Conservation (phyloP, 805 yeast species). For the Hanseniaspora nectarophila region DNA sequence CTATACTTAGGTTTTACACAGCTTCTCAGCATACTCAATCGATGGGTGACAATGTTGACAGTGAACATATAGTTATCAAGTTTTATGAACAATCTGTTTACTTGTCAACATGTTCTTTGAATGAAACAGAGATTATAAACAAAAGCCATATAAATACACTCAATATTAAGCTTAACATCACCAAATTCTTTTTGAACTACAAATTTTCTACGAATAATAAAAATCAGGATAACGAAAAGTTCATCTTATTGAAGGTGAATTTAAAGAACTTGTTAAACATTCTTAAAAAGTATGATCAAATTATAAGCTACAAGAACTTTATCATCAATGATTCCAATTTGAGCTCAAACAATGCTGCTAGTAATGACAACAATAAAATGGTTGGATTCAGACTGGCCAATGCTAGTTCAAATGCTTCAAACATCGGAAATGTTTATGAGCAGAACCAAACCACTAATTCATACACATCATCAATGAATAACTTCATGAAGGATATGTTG, state of each 20-base stretch:
- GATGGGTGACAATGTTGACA: background rate
- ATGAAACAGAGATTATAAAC: background rate
- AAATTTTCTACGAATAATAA: constrained; percentile 7
- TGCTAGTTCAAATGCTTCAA: background rate
- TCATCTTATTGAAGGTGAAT: constrained; percentile 6
- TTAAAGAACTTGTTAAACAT: constrained; percentile 5
- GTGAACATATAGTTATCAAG: constrained; percentile 10
- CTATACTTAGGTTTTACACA: constrained; percentile 10
- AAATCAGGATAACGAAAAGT: background rate
- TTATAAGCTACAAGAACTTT: constrained; percentile 4
- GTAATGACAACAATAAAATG: background rate
- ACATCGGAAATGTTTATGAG: background rate
- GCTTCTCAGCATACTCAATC: background rate
- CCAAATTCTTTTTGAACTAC: constrained; percentile 5
- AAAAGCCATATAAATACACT: constrained; percentile 4
- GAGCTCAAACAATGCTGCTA: background rate
- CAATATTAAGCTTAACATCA: constrained; percentile 4
- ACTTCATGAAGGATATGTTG: constrained; percentile 12
- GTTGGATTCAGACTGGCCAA: constrained; percentile 1
- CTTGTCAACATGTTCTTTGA: constrained; percentile 1
- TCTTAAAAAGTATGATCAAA: constrained; percentile 9
- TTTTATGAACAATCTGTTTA: constrained; percentile 5
- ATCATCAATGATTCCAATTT: background rate
- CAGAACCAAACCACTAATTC: background rate
- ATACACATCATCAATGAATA: background rate